Evolutionary conservation across 2,329 filamentous ascomycete genomes (phyloP), one percentile per base, ranked within the genome.

Genomic region (Claviceps sp.): DNA sequence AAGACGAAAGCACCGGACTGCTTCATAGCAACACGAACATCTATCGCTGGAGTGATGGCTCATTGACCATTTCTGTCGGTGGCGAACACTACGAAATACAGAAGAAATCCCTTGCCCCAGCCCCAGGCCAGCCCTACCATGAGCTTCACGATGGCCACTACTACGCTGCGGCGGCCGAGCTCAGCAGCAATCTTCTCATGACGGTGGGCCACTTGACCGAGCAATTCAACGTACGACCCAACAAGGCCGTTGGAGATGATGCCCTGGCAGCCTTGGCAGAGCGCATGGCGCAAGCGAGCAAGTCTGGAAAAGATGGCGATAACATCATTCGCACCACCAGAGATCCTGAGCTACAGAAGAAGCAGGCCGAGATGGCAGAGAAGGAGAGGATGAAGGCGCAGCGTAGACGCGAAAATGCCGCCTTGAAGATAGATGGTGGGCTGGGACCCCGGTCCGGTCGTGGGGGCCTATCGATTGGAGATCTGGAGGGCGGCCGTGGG

Each of bases 1-100:
- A 77, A 60, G 82, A 87, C 53, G 73, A 80, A 9, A 75, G 74
- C n/a, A 83, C 80, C 1, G 76, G 77, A 47, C 71, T 80, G 55
- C 72, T 89, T 13, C 79, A 85, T 62, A 89, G 85, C 61, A 91
- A 91, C 62, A 79, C 86, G 2, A 78, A 83, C 55, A 70, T 91
- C 34, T 79, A 87, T 61, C 78, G 79, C 58, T 91, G 86, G 86
- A 88, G 82, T 55, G 86, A 91, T 61, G 86, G 86, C 29, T 88
- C 83, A 4, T 71, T 87, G 16, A 89, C 85, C 11, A 71, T 91
- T 23, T 79, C 84, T n/a, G 73, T 90, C 23, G 86, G 85, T 14
- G 81, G 80, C 53, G 80, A 83, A 56, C 86, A 90, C 60, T 90
- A 84, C 70, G 84, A 88, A 61, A 76, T 90, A 45, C 76, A 81